These are phyloP conservation scores for Vigna radiata DNA, from an alignment of 306 rosid genomes.

Conservation along the genomic window DNA sequence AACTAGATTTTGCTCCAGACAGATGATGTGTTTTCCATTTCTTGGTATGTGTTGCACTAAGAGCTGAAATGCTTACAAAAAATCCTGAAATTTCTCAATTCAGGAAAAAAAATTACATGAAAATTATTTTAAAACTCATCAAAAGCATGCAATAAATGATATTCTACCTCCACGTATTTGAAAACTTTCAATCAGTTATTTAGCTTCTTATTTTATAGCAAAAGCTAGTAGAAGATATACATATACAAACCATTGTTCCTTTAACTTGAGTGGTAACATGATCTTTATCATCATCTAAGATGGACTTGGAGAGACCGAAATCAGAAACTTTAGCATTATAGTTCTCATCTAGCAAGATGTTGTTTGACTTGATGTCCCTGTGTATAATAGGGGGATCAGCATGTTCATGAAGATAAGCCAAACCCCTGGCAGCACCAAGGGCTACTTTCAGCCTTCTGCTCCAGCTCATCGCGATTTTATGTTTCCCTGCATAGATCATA, in stretches of 20 bases:
- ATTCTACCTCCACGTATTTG: neutral
- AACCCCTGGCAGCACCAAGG: constrained; percentile 69
- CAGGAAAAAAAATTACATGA: neutral
- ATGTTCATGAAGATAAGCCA: constrained; percentile 72
- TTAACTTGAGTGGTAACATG: constrained; percentile 68
- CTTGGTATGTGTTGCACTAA: neutral
- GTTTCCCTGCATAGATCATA: constrained; percentile 52
- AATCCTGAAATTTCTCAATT: neutral
- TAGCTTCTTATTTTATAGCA: neutral
- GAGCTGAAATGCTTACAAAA: neutral
- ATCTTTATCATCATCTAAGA: constrained; percentile 48
- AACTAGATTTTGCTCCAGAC: constrained; percentile 1
- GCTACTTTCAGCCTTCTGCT: constrained; percentile 59
- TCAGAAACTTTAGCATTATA: constrained; percentile 69
- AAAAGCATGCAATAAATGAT: neutral
- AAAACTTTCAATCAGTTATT: neutral
- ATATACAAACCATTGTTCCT: constrained; percentile 68
- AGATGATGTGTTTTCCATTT: neutral
- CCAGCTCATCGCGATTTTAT: constrained; percentile 61
- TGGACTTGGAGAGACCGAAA: constrained; percentile 71
- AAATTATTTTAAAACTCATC: neutral
- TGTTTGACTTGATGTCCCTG: constrained; percentile 71
- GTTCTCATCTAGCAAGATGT: constrained; percentile 61
- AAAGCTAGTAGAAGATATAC: neutral
- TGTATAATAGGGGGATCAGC: constrained; percentile 76